These are phyloP conservation scores for Clavispora santaluciae DNA, from an alignment of 805 yeast genomes.

Conservation along the genomic window DNA sequence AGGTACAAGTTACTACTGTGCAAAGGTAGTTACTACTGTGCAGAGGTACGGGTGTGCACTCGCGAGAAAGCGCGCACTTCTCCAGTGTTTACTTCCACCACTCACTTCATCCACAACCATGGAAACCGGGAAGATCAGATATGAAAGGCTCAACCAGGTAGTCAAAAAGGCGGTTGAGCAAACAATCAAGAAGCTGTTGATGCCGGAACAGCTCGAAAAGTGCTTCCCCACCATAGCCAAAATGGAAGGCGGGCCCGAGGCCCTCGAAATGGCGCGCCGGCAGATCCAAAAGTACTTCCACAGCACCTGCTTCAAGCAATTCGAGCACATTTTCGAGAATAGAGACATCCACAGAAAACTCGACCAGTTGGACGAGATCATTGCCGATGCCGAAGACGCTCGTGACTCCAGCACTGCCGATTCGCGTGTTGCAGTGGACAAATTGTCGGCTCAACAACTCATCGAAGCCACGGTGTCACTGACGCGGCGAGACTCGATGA, in stretches of 20 bases:
- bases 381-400: conserved; percentile 36
- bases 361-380: conserved; percentile 45
- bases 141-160: conserved; percentile 45
- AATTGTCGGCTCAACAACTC: conserved; percentile 27
- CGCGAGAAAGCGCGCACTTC: not conserved
- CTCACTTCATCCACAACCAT: not conserved
- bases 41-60: not conserved
- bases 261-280: conserved; percentile 44
- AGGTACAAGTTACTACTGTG: too few relatives aligned
- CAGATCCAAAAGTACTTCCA: conserved; percentile 53
- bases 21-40: too few relatives aligned
- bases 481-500: conserved; percentile 19
- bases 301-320: conserved; percentile 45
- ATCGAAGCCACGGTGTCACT: conserved; percentile 26
- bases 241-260: conserved; percentile 41
- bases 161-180: conserved; percentile 52
- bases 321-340: conserved; percentile 50
- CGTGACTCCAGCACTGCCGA: conserved; percentile 11
- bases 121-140: conserved; percentile 36
- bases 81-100: not conserved
- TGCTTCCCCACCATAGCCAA: conserved; percentile 53
- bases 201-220: conserved; percentile 44
- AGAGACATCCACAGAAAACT: conserved; percentile 39
- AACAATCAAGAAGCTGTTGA: conserved; percentile 44
- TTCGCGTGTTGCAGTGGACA: conserved; percentile 24